Evolutionary conservation across 2,329 filamentous ascomycete genomes (phyloP), one percentile per base, ranked within the genome.

Genomic region (Hymenotorrendiella dingleyae): DNA sequence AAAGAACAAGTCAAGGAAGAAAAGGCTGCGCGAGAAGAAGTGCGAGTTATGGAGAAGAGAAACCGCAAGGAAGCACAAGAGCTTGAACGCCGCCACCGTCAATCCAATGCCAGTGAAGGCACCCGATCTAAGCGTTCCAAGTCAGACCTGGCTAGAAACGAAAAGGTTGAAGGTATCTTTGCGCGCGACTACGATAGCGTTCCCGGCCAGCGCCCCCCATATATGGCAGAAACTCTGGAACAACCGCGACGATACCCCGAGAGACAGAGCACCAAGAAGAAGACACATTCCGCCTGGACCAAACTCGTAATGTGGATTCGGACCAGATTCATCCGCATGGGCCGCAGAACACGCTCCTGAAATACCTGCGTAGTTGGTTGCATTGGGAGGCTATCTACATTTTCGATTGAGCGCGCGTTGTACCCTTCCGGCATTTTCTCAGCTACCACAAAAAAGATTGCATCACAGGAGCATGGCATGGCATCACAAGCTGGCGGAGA

Each of bases 291-390:
- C 48, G 71, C 76, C 28, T 83, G 78, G 78, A 79, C 74, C 6
- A 71, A 70, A 17, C 81, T 83, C 53, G 67, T 82, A 38, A 67
- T 83, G 42, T 83, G 79, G 79, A 59, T 83, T 20, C 68, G 78
- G 46, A 82, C 78, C n/a, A 68, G 71, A 46, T 62, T 76, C 23
- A 61, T 76, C 35, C 64, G 68, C 6, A 58, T 71, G 46, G 38
- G 46, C 11, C 49, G 48, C 36, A 55, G n/a, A n/a, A n/a, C n/a
- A n/a, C n/a, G n/a, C n/a, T n/a, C n/a, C n/a, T n/a, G n/a, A n/a
- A n/a, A n/a, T n/a, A n/a, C n/a, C n/a, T n/a, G n/a, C n/a, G n/a
- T n/a, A n/a, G n/a, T n/a, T n/a, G n/a, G n/a, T n/a, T n/a, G n/a
- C n/a, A n/a, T n/a, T n/a, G n/a, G n/a, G n/a, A n/a, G n/a, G n/a